Percentiles rank a stretch among this genome's conserved stretches.
These are phyloP conservation scores for Nannizzia gypsea DNA, from an alignment of 2,329 filamentous ascomycete species.

Conservation along the genomic window DNA sequence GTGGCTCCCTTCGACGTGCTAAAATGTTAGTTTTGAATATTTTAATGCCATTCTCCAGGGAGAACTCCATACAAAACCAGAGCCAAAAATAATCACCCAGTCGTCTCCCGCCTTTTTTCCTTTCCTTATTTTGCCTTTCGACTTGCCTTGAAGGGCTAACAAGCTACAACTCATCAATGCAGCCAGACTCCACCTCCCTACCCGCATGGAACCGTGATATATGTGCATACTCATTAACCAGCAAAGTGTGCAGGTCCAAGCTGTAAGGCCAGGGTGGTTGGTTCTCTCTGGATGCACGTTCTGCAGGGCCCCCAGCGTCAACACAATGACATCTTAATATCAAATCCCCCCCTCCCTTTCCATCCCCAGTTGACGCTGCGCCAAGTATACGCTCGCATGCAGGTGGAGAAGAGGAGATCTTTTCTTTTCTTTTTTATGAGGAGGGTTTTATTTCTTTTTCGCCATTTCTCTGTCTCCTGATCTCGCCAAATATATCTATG, in stretches of 20 bases:
- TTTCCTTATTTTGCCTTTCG: background rate
- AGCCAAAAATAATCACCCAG: background rate
- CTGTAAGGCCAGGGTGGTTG: background rate
- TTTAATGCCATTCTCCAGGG: background rate
- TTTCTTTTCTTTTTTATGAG: background rate
- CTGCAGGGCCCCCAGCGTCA: background rate
- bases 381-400: background rate
- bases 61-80: background rate
- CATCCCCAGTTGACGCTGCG: background rate
- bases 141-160: background rate
- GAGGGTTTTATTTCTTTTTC: background rate
- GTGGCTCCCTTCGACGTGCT: background rate
- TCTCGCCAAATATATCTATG: background rate
- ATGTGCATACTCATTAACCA: background rate
- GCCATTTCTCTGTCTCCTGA: background rate
- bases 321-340: background rate
- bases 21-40: background rate
- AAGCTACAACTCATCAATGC: background rate
- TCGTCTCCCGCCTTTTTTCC: background rate
- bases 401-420: background rate
- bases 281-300: background rate
- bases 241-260: background rate
- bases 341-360: background rate
- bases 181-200: background rate
- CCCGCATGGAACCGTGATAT: slow-evolving; percentile 1